A percentile compares a stretch with the other conserved stretches of the same genome.
phyloP scores from a whole-genome alignment of 441 rosid species.

The Jatropha multifida region DNA sequence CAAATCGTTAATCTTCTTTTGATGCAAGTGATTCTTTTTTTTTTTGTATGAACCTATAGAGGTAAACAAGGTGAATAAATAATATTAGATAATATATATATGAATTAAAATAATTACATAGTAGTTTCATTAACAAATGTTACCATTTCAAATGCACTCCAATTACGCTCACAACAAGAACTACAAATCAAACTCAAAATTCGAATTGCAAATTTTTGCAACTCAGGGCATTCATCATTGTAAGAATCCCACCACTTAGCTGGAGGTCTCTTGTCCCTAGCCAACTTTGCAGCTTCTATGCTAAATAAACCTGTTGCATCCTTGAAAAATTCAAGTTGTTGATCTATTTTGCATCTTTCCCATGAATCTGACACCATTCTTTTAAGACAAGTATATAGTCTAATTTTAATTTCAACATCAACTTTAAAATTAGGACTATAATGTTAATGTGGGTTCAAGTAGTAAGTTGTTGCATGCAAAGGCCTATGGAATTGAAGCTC shows the following conservation, averaged over 20 bases:
- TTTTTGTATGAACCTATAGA: background rate
- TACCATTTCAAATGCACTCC: slow-evolving; percentile 5
- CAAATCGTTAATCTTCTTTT: slow-evolving; percentile 6
- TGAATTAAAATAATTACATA: background rate
- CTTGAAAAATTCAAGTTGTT: too few relatives aligned
- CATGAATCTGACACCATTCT: too few relatives aligned
- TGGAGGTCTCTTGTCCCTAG: background rate
- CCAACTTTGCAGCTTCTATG: too few relatives aligned
- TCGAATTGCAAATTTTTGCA: slow-evolving; percentile 20
- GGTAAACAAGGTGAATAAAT: background rate
- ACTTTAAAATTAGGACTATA: background rate
- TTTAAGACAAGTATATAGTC: too few relatives aligned
- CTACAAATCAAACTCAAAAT: slow-evolving; percentile 25
- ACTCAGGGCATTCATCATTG: slow-evolving; percentile 16
- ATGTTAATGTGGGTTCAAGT: background rate
- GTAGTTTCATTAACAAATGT: too few relatives aligned
- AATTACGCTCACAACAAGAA: background rate
- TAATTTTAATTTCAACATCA: too few relatives aligned
- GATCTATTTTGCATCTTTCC: too few relatives aligned
- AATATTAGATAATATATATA: background rate
- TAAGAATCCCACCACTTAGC: slow-evolving; percentile 21
- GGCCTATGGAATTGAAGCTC: background rate
- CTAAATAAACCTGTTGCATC: too few relatives aligned
- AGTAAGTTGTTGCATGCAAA: background rate
- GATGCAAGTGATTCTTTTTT: background rate